Conservation (phyloP, 208 protist species). For the Leishmania guyanensis region DNA sequence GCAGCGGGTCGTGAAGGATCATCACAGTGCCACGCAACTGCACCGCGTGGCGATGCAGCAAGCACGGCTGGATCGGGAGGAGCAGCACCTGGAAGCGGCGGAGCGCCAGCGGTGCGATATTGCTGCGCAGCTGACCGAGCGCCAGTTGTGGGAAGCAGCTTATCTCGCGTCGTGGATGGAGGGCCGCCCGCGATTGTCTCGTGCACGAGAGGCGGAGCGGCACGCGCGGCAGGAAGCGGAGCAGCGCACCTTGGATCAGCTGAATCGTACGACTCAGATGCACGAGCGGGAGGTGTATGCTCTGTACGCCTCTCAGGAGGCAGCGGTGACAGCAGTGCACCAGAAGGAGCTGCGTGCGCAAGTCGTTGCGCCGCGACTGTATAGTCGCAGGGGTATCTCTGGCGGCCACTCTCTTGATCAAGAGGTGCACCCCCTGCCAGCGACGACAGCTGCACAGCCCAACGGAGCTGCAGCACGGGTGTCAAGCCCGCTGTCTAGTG, state of each 20-base stretch:
- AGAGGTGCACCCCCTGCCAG: neutral
- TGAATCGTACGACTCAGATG: conserved; percentile 8
- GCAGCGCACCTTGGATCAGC: neutral
- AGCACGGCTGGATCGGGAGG: conserved; percentile 21
- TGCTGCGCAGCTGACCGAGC: conserved; percentile 15
- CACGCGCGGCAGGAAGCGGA: conserved; percentile 12
- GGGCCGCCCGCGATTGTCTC: conserved; percentile 26
- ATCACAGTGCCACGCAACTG: conserved; percentile 16
- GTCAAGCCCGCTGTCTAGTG: neutral
- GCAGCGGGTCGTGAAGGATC: conserved; percentile 22
- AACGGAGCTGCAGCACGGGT: neutral
- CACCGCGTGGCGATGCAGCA: conserved; percentile 14
- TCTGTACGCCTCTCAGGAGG: conserved; percentile 15
- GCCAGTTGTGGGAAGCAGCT: conserved; percentile 3
- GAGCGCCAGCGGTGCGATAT: conserved; percentile 25
- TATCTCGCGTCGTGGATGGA: conserved; percentile 28
- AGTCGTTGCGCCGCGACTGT: conserved; percentile 17
- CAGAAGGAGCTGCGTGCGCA: conserved; percentile 28
- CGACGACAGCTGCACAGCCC: neutral
- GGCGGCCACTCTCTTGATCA: neutral
- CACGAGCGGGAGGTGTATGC: conserved; percentile 25
- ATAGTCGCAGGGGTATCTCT: neutral
- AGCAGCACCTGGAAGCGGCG: conserved; percentile 30
- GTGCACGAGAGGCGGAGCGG: conserved; percentile 22
- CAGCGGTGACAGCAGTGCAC: conserved; percentile 8